These are phyloP conservation scores for Penicillium sp. DNA, from an alignment of 2,329 filamentous ascomycete species.

Conservation along the genomic window DNA sequence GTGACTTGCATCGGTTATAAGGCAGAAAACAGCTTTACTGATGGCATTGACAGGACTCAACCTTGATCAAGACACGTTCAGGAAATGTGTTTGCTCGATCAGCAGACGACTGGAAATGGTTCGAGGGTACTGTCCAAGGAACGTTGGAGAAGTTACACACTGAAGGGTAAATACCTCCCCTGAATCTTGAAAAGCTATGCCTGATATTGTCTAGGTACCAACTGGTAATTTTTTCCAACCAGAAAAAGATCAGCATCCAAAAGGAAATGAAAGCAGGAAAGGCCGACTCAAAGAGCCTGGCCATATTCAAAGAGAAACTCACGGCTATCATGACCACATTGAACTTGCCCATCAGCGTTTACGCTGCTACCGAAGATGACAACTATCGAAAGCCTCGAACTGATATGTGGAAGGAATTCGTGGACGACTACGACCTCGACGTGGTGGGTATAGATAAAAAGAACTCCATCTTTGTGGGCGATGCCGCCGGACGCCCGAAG, in stretches of 20 bases:
- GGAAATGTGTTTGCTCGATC: slow-evolving; percentile 75
- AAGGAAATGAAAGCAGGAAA: slow-evolving; percentile 71
- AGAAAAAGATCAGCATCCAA: slow-evolving; percentile 77
- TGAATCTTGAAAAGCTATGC: neutral
- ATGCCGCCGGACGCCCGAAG: slow-evolving; percentile 65
- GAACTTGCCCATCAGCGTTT: slow-evolving; percentile 74
- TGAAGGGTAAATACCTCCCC: slow-evolving; percentile 56
- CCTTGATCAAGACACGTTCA: slow-evolving; percentile 76
- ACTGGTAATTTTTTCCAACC: slow-evolving; percentile 83
- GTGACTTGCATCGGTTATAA: neutral
- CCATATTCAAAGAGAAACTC: slow-evolving; percentile 82
- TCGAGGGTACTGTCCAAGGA: slow-evolving; percentile 69
- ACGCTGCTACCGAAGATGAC: slow-evolving; percentile 83
- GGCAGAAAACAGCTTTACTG: neutral
- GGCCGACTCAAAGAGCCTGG: slow-evolving; percentile 65
- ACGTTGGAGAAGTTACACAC: slow-evolving; percentile 68
- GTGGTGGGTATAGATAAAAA: slow-evolving; percentile 64
- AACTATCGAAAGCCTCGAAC: slow-evolving; percentile 80
- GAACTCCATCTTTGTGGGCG: slow-evolving; percentile 82
- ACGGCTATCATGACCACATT: slow-evolving; percentile 64
- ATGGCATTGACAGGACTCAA: slow-evolving; percentile 67
- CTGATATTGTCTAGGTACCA: slow-evolving; percentile 58
- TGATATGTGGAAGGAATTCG: slow-evolving; percentile 81
- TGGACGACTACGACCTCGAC: slow-evolving; percentile 62
- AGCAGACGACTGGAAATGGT: slow-evolving; percentile 91